Evolutionary conservation across 768 basidiomycete genomes (phyloP).

Genomic region (Mycena epipterygia): DNA sequence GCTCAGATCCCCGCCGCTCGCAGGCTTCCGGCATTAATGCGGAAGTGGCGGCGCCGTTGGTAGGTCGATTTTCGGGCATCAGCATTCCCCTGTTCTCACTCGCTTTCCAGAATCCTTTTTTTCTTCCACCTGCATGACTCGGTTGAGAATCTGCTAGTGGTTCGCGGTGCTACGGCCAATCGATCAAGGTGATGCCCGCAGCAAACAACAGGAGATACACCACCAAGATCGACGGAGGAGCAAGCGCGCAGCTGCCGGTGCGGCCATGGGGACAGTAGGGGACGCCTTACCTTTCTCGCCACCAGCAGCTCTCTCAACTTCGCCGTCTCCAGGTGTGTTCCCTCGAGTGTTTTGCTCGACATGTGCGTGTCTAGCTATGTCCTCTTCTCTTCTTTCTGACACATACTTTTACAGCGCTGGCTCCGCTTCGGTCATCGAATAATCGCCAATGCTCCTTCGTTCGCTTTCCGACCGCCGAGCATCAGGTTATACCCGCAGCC

Average conservation of each 20-base stretch:
- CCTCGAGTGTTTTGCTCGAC: not conserved
- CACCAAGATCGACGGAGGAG: not conserved
- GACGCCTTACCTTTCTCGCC: constrained; percentile 13
- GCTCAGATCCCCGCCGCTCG: not conserved
- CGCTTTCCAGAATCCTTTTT: not conserved
- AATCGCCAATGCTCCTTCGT: not conserved
- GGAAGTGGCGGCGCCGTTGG: constrained; percentile 3
- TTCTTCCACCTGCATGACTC: not conserved
- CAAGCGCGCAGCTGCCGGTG: not conserved
- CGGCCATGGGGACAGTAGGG: constrained; percentile 2
- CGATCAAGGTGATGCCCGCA: not conserved
- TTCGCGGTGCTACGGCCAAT: not conserved
- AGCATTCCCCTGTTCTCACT: not conserved
- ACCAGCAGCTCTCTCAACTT: constrained; percentile 1
- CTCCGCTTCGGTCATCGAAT: not conserved
- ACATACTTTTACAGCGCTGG: not conserved
- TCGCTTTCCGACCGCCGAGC: constrained; percentile 9
- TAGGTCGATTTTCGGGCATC: not conserved
- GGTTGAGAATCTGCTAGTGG: constrained; percentile 12
- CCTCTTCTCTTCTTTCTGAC: not conserved
- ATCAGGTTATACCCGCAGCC: constrained; percentile 11
- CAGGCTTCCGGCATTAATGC: not conserved
- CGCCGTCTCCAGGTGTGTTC: not conserved
- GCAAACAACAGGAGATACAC: not conserved
- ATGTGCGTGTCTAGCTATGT: not conserved